Percentiles rank a stretch among this genome's conserved stretches.
Conservation (phyloP, 1,284 basidiomycete genomes). For the Tilletia setariae region DNA sequence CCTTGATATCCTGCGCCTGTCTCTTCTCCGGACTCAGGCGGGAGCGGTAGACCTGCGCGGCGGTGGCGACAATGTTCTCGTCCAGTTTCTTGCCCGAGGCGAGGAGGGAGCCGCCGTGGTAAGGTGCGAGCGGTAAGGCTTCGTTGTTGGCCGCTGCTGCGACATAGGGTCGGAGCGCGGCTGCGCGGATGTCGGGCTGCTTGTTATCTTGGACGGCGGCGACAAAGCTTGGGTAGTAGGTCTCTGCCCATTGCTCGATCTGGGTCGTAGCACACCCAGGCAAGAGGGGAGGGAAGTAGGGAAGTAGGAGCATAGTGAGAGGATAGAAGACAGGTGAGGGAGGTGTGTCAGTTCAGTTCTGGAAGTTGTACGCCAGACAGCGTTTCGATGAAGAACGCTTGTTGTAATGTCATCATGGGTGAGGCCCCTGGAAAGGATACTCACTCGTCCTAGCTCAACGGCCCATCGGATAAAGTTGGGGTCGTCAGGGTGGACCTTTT, state of each 20-base stretch:
- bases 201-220: conserved; percentile 23
- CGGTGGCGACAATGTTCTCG: conserved; percentile 11
- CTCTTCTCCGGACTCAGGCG: conserved; percentile 3
- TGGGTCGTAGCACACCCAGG: background rate
- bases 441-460: conserved; percentile 38
- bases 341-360: too few relatives aligned
- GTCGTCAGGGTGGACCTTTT: conserved; percentile 73
- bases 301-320: background rate
- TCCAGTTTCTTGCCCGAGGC: background rate
- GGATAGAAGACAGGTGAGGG: too few relatives aligned
- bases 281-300: background rate
- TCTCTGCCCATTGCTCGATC: conserved; percentile 52
- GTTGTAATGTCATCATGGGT: background rate
- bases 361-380: too few relatives aligned
- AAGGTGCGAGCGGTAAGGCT: background rate
- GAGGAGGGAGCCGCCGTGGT: background rate
- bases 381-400: too few relatives aligned
- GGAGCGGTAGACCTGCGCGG: background rate
- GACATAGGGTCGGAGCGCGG: conserved; percentile 32
- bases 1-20: background rate
- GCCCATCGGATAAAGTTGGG: conserved; percentile 66
- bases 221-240: conserved; percentile 47
- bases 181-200: conserved; percentile 31
- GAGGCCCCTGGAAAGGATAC: background rate
- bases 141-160: background rate